Conservation (phyloP, 1,284 basidiomycete species). For the Polyporus tsugae region DNA sequence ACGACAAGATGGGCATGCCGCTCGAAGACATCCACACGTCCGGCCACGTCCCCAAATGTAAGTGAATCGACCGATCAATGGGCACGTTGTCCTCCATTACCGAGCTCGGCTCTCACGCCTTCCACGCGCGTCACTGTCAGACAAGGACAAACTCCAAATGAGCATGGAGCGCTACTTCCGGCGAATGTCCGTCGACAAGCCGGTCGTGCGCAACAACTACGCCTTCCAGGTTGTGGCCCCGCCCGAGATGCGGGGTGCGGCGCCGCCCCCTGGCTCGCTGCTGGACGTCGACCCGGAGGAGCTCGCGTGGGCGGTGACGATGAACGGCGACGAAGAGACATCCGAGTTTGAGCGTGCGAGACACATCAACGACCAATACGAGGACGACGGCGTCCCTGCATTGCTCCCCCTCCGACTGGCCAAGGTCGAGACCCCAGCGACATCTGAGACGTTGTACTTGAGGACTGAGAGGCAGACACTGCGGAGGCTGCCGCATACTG, state of each 20-base stretch:
- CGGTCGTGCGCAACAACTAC: conserved; percentile 80
- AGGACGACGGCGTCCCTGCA: conserved; percentile 26
- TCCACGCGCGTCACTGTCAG: conserved; percentile 48
- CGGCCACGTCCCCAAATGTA: conserved; percentile 78
- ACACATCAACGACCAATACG: conserved; percentile 31
- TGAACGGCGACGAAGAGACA: conserved; percentile 70
- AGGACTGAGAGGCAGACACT: conserved; percentile 80
- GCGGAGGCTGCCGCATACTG: conserved; percentile 69
- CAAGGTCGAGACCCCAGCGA: conserved; percentile 30
- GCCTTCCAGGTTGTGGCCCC: conserved; percentile 62
- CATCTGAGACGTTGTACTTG: conserved; percentile 60
- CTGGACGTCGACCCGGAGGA: conserved; percentile 64
- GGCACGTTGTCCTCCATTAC: not conserved
- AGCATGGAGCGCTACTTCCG: conserved; percentile 78
- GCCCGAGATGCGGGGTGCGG: conserved; percentile 30
- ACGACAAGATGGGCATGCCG: conserved; percentile 78
- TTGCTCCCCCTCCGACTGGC: conserved; percentile 15
- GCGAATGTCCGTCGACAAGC: conserved; percentile 69
- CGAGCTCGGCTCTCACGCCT: conserved; percentile 6
- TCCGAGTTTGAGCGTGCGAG: conserved; percentile 37
- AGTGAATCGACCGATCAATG: conserved; percentile 36
- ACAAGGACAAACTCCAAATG: conserved; percentile 67
- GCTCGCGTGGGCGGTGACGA: conserved; percentile 71
- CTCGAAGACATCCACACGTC: conserved; percentile 77
- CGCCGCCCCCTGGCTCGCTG: conserved; percentile 28